These are phyloP conservation scores for Podila epicladia DNA, from an alignment of 192 early-diverging fungal genomes.

Conservation along the genomic window DNA sequence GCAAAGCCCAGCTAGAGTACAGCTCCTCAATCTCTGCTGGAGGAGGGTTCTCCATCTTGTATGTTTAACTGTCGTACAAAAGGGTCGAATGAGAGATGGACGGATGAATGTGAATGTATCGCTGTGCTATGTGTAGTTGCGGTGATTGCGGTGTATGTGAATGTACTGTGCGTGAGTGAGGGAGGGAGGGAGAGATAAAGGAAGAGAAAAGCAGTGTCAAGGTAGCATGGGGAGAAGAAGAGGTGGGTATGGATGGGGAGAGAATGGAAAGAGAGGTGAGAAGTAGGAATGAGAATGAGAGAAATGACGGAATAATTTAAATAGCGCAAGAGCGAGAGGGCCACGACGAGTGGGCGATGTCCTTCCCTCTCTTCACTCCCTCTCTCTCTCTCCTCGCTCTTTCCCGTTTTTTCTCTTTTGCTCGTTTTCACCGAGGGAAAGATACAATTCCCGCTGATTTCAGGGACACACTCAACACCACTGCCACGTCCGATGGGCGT, in stretches of 20 bases:
- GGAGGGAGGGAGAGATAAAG: slow-evolving; percentile 5
- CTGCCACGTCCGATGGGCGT: too few species aligned
- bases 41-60: slow-evolving; percentile 10
- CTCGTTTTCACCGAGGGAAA: neutral
- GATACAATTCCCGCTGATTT: neutral
- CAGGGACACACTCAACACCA: too few species aligned
- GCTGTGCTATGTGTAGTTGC: neutral
- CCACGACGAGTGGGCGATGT: neutral
- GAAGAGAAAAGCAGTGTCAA: neutral
- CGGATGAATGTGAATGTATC: neutral
- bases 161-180: neutral
- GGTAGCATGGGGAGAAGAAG: too few species aligned
- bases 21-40: slow-evolving; percentile 70
- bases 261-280: neutral
- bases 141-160: too few species aligned
- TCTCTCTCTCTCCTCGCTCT: neutral
- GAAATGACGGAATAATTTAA: neutral
- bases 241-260: neutral
- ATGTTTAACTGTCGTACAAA: neutral
- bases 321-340: neutral
- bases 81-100: neutral
- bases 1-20: slow-evolving; percentile 83
- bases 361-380: neutral
- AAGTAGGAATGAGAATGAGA: neutral
- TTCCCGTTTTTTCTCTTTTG: neutral